Conservation (phyloP, 148 eudicot species). For the Talinum fruticosum region DNA sequence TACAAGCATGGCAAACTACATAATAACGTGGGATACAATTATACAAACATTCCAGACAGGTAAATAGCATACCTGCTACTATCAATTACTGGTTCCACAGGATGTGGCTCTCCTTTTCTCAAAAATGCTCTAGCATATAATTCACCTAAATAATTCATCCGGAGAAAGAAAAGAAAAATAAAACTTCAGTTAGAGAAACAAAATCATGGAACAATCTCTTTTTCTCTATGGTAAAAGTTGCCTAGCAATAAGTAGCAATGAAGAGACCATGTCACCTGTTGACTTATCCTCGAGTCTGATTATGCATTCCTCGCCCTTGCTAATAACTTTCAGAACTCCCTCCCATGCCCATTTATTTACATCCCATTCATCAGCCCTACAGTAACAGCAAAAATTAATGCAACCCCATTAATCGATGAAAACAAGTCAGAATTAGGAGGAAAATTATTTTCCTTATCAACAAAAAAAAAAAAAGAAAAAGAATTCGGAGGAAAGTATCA, state of each 20-base stretch:
- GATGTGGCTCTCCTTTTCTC: slow-evolving; percentile 92
- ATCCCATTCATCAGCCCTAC: slow-evolving; percentile 99
- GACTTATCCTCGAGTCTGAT: slow-evolving; percentile 88
- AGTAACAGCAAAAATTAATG: slow-evolving; percentile 19
- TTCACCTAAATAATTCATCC: slow-evolving; percentile 52
- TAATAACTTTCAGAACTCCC: slow-evolving; percentile 77
- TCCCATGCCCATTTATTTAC: slow-evolving; percentile 99
- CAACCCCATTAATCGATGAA: background rate
- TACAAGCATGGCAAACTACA: no score
- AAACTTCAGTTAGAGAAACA: background rate
- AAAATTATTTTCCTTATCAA: no score
- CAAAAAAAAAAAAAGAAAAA: no score
- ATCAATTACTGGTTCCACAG: slow-evolving; percentile 93
- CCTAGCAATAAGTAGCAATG: background rate
- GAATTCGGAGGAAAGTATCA: no score
- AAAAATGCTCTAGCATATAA: slow-evolving; percentile 90
- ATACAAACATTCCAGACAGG: background rate
- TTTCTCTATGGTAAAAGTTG: background rate
- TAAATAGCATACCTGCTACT: slow-evolving; percentile 71
- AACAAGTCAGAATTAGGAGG: slow-evolving; percentile 5
- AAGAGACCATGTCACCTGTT: slow-evolving; percentile 44
- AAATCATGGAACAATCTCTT: background rate
- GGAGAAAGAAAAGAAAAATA: background rate
- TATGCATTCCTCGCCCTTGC: slow-evolving; percentile 96
- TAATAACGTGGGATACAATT: no score